These are phyloP conservation scores for Melastoma malabathricum DNA, from an alignment of 345 rosid species.

Conservation along the genomic window DNA sequence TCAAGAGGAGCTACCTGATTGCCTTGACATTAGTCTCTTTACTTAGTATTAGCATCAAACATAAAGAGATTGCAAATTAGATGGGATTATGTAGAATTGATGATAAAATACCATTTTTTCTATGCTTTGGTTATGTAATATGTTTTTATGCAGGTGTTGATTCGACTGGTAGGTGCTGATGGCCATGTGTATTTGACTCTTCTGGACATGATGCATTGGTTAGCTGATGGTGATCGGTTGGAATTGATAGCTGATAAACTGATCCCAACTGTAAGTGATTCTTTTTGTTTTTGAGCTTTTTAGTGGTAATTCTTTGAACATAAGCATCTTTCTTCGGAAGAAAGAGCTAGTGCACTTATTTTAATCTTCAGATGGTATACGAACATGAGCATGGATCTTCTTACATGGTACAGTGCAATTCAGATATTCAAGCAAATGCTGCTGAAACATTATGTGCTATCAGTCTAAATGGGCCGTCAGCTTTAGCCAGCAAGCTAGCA, in stretches of 20 bases:
- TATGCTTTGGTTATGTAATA: conserved; percentile 1
- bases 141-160: conserved; percentile 51
- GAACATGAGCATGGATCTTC: conserved; percentile 1
- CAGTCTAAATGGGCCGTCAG: conserved; percentile 80
- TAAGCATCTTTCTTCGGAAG: no score
- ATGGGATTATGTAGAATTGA: no score
- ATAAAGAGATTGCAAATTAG: background rate
- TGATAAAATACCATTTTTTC: background rate
- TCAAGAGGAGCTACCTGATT: no score
- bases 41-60: conserved; percentile 4
- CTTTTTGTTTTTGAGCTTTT: background rate
- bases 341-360: no score
- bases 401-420: conserved; percentile 39
- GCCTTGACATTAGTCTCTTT: conserved; percentile 1
- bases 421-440: conserved; percentile 95
- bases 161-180: conserved; percentile 93
- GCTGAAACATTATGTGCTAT: conserved; percentile 94
- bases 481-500: conserved; percentile 76
- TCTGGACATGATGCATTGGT: conserved; percentile 97
- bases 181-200: conserved; percentile 92
- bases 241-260: conserved; percentile 96
- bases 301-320: background rate
- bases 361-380: background rate
- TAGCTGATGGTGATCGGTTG: conserved; percentile 76
- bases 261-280: conserved; percentile 60